phyloP scores from a whole-genome alignment of 805 yeast species.

The Yarrowia keelungensis region DNA sequence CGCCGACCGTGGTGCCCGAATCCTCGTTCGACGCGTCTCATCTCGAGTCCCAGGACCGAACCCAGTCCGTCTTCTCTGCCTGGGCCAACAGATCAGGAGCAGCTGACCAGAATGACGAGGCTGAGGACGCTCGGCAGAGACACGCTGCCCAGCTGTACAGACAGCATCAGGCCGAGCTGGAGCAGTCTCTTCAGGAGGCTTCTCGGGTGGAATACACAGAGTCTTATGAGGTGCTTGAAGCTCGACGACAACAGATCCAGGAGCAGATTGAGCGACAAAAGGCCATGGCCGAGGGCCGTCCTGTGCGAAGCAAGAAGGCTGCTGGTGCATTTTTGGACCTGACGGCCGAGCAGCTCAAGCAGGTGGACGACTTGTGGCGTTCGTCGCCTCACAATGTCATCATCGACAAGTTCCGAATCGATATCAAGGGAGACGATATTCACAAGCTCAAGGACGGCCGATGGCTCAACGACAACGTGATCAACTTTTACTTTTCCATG shows the following conservation, averaged over 20 bases:
- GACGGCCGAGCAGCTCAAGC: slow-evolving; percentile 7
- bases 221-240: slow-evolving; percentile 29
- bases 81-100: slow-evolving; percentile 8
- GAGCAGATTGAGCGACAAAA: slow-evolving; percentile 34
- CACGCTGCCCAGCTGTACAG: slow-evolving; percentile 6
- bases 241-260: slow-evolving; percentile 16
- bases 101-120: not conserved
- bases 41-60: slow-evolving; percentile 13
- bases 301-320: slow-evolving; percentile 7
- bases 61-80: slow-evolving; percentile 1
- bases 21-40: slow-evolving; percentile 22
- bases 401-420: slow-evolving; percentile 53
- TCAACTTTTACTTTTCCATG: slow-evolving; percentile 76
- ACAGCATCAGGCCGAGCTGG: slow-evolving; percentile 11
- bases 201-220: slow-evolving; percentile 4
- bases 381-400: slow-evolving; percentile 37
- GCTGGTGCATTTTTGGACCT: slow-evolving; percentile 1
- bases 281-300: slow-evolving; percentile 18
- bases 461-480: slow-evolving; percentile 92
- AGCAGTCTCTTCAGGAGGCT: slow-evolving; percentile 9
- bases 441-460: slow-evolving; percentile 69
- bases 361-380: slow-evolving; percentile 21
- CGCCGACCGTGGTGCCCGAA: slow-evolving; percentile 38
- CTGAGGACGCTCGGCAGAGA: slow-evolving; percentile 3
- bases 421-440: slow-evolving; percentile 70